Evolutionary conservation across 2,329 filamentous ascomycete genomes (phyloP).

Genomic region (Talaromyces sp.): DNA sequence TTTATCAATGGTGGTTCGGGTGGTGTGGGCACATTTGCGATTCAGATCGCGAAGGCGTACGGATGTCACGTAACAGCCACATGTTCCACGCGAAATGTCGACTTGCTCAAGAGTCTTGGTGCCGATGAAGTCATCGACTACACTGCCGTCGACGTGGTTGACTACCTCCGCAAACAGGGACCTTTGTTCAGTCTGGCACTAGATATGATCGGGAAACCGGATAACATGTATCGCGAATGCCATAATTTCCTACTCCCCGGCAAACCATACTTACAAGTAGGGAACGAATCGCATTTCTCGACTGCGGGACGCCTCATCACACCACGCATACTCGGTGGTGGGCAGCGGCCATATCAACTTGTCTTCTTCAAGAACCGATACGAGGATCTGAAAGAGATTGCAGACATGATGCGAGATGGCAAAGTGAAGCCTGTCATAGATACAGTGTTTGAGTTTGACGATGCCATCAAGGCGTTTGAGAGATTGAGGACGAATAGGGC

Average conservation of each 20-base stretch:
- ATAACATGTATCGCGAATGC: constrained; percentile 52
- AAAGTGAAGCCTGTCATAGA: constrained; percentile 58
- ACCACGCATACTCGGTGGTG: constrained; percentile 51
- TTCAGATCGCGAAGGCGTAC: constrained; percentile 61
- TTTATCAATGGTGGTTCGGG: constrained; percentile 65
- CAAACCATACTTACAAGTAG: constrained; percentile 55
- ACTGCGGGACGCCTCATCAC: constrained; percentile 39
- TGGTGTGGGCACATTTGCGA: constrained; percentile 57
- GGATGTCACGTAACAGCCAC: constrained; percentile 58
- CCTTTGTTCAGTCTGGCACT: constrained; percentile 53
- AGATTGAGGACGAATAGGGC: constrained; percentile 55
- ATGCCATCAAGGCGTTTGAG: constrained; percentile 56
- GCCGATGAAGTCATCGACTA: constrained; percentile 65
- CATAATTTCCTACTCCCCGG: constrained; percentile 49
- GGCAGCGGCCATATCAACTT: constrained; percentile 38
- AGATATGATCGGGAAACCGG: constrained; percentile 55
- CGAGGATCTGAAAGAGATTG: constrained; percentile 51
- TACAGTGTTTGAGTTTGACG: constrained; percentile 53
- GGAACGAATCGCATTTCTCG: constrained; percentile 34
- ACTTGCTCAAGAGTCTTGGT: constrained; percentile 56
- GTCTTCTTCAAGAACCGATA: constrained; percentile 36
- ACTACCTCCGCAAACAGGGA: constrained; percentile 47
- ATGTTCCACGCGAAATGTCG: constrained; percentile 57
- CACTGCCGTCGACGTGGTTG: constrained; percentile 47
- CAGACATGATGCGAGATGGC: constrained; percentile 55